Base-by-base conservation (phyloP, 306 rosid genomes). In the Vigna radiata region DNA sequence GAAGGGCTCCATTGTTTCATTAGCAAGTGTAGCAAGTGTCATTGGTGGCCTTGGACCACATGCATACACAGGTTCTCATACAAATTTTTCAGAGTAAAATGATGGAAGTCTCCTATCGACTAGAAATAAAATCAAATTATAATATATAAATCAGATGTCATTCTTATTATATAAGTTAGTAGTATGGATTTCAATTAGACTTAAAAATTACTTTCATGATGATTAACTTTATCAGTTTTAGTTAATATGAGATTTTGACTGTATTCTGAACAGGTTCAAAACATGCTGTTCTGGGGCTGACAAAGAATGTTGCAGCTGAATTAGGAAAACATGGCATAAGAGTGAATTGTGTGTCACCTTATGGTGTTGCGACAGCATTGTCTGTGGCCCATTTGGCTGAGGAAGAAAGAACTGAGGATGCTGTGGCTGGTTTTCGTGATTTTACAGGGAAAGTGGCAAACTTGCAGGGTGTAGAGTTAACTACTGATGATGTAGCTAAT, bases 261-360 rank as follows among this genome's bases (percentile, higher is more conserved):
- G 0, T 4, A 29, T 29, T 29, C 1, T 4, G 1, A 0, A 83
- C 92, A 60, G 86, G 94, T 18, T 89, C 98, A 2, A 94, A 91
- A 85, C 89, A 91, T 64, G 98, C 98, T 6, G 86, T 94, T 4
- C 8, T 68, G 81, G 98, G 98, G 79, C 88, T 94, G 2, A 90
- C 94, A 12, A 91, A 83, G 86, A 94, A 72, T 61, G 91, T 91
- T 69, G 91, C 96, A 21, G 92, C 98, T 19, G 98, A 94, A 84
- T 71, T 94, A 8, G 98, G 98, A 21, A 67, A 19, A 12, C 31
- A 54, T 19, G 15, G 61, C 3, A 82, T 91, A 72, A 88, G 98
- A 64, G 91, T 85, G 79, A 87, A 89, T 18, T 88, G 87, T 73
- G 94, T 90, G 53, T 79, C 96, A 31, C 98, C 98, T 15, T 90